These are phyloP conservation scores for Quillaja saponaria DNA, from an alignment of 306 rosid genomes.

Conservation along the genomic window DNA sequence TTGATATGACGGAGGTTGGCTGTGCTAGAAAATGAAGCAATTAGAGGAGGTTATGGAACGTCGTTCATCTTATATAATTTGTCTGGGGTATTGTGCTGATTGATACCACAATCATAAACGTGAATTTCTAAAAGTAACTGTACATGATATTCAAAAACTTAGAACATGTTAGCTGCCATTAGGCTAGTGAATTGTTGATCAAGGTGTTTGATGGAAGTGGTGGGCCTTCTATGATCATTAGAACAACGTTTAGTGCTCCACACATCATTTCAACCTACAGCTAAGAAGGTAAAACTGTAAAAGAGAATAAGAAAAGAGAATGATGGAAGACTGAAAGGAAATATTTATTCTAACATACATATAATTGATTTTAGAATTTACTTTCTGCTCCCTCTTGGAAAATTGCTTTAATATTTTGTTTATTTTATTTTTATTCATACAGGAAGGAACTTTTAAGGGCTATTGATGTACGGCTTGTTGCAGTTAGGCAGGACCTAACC, in stretches of 20 bases:
- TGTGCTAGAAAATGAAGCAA: not conserved
- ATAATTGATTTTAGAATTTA: not conserved
- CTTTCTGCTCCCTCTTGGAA: not conserved
- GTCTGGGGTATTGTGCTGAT: too few relatives aligned
- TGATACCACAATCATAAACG: too few relatives aligned
- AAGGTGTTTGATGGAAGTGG: slow-evolving; percentile 2
- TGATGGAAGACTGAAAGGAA: not conserved
- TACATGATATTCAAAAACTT: too few relatives aligned
- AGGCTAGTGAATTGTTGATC: slow-evolving; percentile 5
- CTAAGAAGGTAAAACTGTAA: not conserved
- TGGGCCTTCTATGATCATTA: not conserved
- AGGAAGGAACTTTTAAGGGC: slow-evolving; percentile 96
- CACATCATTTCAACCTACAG: not conserved
- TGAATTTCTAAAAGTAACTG: too few relatives aligned
- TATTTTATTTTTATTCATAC: slow-evolving; percentile 25
- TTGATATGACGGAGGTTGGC: too few relatives aligned
- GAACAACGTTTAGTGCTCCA: not conserved
- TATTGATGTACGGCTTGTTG: slow-evolving; percentile 79
- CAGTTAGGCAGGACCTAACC: slow-evolving; percentile 81
- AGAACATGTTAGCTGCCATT: too few relatives aligned
- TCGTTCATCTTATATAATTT: not conserved
- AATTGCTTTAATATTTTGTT: slow-evolving; percentile 5
- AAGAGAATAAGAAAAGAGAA: not conserved
- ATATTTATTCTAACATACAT: not conserved
- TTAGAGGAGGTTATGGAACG: not conserved